Conservation (phyloP, 805 yeast genomes). For the Grigorovia humatica region DNA sequence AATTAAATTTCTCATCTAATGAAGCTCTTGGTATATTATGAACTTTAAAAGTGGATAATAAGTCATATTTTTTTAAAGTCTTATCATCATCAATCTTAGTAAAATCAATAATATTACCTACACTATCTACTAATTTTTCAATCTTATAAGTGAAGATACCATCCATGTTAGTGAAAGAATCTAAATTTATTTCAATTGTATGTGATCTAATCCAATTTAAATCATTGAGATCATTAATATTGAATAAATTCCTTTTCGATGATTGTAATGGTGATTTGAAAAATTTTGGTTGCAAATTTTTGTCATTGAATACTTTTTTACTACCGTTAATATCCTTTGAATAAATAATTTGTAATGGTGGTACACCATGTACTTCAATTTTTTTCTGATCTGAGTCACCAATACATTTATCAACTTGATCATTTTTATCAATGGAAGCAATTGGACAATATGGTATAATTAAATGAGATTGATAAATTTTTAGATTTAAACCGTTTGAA, state of each 20-base stretch:
- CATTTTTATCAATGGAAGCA: conserved; percentile 41
- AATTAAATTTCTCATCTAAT: conserved; percentile 32
- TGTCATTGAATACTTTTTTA: conserved; percentile 26
- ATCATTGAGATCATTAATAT: conserved; percentile 29
- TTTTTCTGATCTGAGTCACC: conserved; percentile 44
- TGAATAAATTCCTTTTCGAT: conserved; percentile 11
- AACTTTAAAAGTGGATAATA: conserved; percentile 37
- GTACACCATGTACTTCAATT: conserved; percentile 59
- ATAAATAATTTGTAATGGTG: conserved; percentile 59
- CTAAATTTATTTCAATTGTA: conserved; percentile 36
- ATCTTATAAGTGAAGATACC: conserved; percentile 51
- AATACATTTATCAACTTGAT: conserved; percentile 46
- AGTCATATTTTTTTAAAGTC: conserved; percentile 24
- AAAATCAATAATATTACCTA: conserved; percentile 48
- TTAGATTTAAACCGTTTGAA: conserved; percentile 47
- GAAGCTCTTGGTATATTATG: conserved; percentile 48
- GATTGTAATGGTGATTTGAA: conserved; percentile 40
- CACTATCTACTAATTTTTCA: conserved; percentile 51
- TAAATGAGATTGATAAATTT: conserved; percentile 51
- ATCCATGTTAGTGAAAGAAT: conserved; percentile 31
- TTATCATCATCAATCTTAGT: conserved; percentile 22
- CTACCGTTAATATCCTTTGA: conserved; percentile 35
- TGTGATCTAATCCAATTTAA: conserved; percentile 35
- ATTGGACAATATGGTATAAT: conserved; percentile 70
- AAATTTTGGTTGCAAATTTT: conserved; percentile 40